These are phyloP conservation scores for Colletotrichum sp. DNA, from an alignment of 2,329 filamentous ascomycete genomes.

Conservation along the genomic window DNA sequence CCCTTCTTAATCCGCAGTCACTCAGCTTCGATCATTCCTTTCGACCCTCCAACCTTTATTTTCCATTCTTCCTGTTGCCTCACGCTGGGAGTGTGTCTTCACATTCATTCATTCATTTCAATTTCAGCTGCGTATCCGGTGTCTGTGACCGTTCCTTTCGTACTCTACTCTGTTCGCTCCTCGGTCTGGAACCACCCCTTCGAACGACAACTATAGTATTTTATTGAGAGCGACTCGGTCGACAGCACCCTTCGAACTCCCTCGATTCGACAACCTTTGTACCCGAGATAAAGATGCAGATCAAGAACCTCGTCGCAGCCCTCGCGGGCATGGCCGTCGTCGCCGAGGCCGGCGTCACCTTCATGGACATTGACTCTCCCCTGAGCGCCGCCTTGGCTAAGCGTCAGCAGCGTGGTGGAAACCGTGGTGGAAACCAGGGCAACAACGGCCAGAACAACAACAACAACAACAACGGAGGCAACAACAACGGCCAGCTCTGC, in stretches of 20 bases:
- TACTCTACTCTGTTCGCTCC: constrained; percentile 36
- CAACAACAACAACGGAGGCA: constrained; percentile 20
- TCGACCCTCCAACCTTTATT: constrained; percentile 24
- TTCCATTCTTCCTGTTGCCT: constrained; percentile 32
- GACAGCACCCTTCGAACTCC: constrained; percentile 17
- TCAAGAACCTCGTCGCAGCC: constrained; percentile 51
- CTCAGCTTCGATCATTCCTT: constrained; percentile 30
- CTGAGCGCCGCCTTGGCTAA: constrained; percentile 40
- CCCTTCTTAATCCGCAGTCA: constrained; percentile 21
- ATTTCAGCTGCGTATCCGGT: constrained; percentile 35
- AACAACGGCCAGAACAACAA: constrained; percentile 25
- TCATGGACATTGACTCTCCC: constrained; percentile 35
- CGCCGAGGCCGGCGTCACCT: constrained; percentile 49
- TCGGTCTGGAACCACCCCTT: constrained; percentile 56
- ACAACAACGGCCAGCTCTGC: constrained; percentile 23
- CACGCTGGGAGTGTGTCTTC: constrained; percentile 56
- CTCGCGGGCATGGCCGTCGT: constrained; percentile 52
- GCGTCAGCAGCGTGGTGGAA: constrained; percentile 39
- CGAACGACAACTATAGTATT: constrained; percentile 23
- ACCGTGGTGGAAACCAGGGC: constrained; percentile 21
- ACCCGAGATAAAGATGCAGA: constrained; percentile 49
- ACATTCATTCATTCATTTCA: constrained; percentile 50
- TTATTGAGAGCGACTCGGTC: constrained; percentile 22
- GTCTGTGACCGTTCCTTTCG: constrained; percentile 52
- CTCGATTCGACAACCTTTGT: neutral